Base-by-base conservation (phyloP, 805 yeast species). In the Wickerhamomyces sydowiorum region DNA sequence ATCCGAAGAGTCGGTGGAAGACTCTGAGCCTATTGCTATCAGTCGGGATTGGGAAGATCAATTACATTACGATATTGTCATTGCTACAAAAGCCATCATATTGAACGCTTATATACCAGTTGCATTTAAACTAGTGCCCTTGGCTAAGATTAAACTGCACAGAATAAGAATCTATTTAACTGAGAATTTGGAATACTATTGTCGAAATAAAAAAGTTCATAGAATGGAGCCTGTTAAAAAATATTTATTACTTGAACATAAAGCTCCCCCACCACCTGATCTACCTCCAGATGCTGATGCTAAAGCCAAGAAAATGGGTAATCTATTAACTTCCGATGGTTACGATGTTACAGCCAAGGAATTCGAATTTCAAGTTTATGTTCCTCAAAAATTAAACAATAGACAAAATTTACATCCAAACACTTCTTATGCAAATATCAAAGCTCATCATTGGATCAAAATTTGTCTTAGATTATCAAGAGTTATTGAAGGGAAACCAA, bases 381-480 rank as follows among this genome's bases (percentile, higher is more conserved):
- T 93, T 19, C 98, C 98, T 2, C 78, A 79, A 47, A 66, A 67
- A 39, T 68, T 87, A 44, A 74, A 74, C 40, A 75, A 74, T 20
- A 73, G 74, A 37, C 73, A 70, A 41, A 70, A 67, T 44, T 62
- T 84, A 23, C 96, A 88, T 54, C 96, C 98, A 1, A 95, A 93
- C 61, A 86, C 96, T 0, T 78, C 86, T 3, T 82, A 74, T 51
- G 77, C 75, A 20, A 80, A 80, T 52, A 88, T 93, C 47, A 90
- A 88, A 64, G 75, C 93, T 7, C 91, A 86, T 54, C 99, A 93
- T 64, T 93, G 99, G 97, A 80, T 93, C 54, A 93, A 93, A 64
- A 75, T 93, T 14, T 84, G 95, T 48, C 65, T 93, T 40, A 67
- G 98, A 39, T 69, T 93, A 31, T 86, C 96, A 5, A 77, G 75